Conservation (phyloP, 257 asterid species). For the Pogostemon cablin region DNA sequence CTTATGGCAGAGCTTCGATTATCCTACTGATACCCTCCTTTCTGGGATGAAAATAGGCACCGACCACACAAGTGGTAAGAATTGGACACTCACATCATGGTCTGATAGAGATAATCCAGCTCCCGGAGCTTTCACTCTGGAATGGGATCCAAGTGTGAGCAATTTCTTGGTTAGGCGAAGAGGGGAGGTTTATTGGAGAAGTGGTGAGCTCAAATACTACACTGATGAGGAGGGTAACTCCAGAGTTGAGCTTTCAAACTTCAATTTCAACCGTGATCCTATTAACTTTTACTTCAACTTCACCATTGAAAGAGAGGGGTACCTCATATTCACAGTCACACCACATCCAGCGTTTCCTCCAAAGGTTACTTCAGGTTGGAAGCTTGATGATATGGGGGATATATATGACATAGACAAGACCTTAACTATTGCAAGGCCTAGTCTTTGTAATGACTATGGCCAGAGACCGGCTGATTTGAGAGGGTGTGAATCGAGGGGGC, state of each 20-base stretch:
- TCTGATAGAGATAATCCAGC: constrained; percentile 31
- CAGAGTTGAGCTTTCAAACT: constrained; percentile 32
- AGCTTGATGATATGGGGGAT: constrained; percentile 27
- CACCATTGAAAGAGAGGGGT: constrained; percentile 28
- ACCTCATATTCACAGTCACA: constrained; percentile 27
- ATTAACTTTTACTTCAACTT: constrained; percentile 29
- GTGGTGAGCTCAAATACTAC: constrained; percentile 37
- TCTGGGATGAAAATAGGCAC: constrained; percentile 59
- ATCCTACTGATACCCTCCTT: constrained; percentile 58
- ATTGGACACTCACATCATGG: constrained; percentile 60
- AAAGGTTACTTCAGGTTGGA: constrained; percentile 32
- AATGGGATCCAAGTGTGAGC: constrained; percentile 37
- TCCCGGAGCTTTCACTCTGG: constrained; percentile 52
- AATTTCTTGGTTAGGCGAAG: constrained; percentile 38
- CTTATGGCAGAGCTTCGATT: constrained; percentile 64
- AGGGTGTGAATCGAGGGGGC: constrained; percentile 41
- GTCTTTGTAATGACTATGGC: constrained; percentile 33
- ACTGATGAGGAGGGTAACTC: not conserved
- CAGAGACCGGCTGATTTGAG: not conserved
- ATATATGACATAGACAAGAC: not conserved
- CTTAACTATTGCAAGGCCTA: not conserved
- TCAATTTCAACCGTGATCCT: not conserved
- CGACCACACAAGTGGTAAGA: constrained; percentile 41
- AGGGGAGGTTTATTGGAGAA: constrained; percentile 44
- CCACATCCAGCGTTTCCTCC: not conserved